Base-by-base conservation (phyloP, 2,329 filamentous ascomycete species). In the Cucurbitaria berberidis region DNA sequence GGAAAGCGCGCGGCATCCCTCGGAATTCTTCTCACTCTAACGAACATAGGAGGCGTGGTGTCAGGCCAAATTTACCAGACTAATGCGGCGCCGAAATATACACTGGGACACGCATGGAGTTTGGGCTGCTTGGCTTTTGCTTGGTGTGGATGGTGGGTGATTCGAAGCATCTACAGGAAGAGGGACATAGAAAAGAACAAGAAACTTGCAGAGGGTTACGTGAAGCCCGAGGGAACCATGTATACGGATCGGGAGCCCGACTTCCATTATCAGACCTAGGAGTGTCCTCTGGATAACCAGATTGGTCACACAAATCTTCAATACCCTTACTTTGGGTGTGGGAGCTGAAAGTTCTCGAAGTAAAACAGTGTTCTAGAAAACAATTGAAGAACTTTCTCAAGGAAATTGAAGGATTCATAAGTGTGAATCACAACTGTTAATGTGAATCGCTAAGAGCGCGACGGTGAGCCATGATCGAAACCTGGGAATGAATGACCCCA, bases 111-210 rank as follows among this genome's bases (percentile, higher is more conserved):
- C 57, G 72, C 68, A 4, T 77, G 72, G 73, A 72, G 67, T 13
- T 47, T 76, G 24, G 74, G 74, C 1, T 74, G 70, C 55, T 46
- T 75, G 2, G 63, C 35, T 3, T 62, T 77, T 48, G 74, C 74
- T 0, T 77, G 74, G 69, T 62, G 72, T 40, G 68, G 68, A 6
- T 76, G 74, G 73, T 77, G 75, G 74, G 41, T 73, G 32, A 57
- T 74, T 6, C 56, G 70, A 21, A 53, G 39, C 29, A 67, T 77
- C 8, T 76, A 77, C 35, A 55, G 35, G 30, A 62, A 57, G n/a
- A 73, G 74, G 16, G 67, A 69, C 52, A 49, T 32, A 7, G 54
- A 51, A 22, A 77, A 76, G 51, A 68, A 75, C 45, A 60, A 45
- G 38, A 57, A 59, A 24, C 35, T 72, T 19, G 55, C 53, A 1